phyloP scores from a whole-genome alignment of 1,284 basidiomycete genomes.

The Porodaedalea pini region DNA sequence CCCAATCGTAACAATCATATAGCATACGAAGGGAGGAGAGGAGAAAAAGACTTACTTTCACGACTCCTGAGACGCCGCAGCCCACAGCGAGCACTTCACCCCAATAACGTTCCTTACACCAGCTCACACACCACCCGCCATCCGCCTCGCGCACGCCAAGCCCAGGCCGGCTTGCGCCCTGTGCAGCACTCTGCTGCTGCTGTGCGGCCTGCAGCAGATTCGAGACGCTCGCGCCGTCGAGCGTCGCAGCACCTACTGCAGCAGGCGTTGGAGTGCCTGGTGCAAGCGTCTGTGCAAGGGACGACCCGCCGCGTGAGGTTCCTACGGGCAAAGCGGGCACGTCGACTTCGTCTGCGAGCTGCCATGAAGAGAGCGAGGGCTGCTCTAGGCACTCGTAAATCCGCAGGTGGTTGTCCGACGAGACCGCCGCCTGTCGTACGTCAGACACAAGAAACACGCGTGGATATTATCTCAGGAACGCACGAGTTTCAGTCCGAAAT shows the following conservation, averaged over 20 bases:
- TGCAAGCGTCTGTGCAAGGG: slow-evolving; percentile 48
- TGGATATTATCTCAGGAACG: slow-evolving; percentile 29
- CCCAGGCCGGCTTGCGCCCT: slow-evolving; percentile 43
- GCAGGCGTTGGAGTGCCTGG: slow-evolving; percentile 69
- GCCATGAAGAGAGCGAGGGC: slow-evolving; percentile 77
- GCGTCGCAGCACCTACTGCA: slow-evolving; percentile 32
- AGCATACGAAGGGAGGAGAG: background rate
- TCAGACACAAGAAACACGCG: background rate
- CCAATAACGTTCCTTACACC: slow-evolving; percentile 94
- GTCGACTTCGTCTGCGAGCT: slow-evolving; percentile 76
- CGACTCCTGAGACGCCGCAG: slow-evolving; percentile 64
- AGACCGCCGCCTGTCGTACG: slow-evolving; percentile 67
- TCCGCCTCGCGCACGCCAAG: slow-evolving; percentile 71
- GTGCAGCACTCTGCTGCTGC: slow-evolving; percentile 46
- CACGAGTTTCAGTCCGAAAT: slow-evolving; percentile 84
- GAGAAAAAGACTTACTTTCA: slow-evolving; percentile 57
- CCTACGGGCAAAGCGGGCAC: slow-evolving; percentile 53
- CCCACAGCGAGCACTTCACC: slow-evolving; percentile 81
- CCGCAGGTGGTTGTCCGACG: slow-evolving; percentile 81
- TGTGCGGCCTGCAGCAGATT: slow-evolving; percentile 42
- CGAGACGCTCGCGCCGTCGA: slow-evolving; percentile 55
- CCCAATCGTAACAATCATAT: background rate
- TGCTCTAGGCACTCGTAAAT: slow-evolving; percentile 89
- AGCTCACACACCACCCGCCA: slow-evolving; percentile 88
- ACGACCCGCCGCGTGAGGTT: slow-evolving; percentile 38